Conservation (phyloP, 2,329 filamentous ascomycete species). For the Penicillium sp. region DNA sequence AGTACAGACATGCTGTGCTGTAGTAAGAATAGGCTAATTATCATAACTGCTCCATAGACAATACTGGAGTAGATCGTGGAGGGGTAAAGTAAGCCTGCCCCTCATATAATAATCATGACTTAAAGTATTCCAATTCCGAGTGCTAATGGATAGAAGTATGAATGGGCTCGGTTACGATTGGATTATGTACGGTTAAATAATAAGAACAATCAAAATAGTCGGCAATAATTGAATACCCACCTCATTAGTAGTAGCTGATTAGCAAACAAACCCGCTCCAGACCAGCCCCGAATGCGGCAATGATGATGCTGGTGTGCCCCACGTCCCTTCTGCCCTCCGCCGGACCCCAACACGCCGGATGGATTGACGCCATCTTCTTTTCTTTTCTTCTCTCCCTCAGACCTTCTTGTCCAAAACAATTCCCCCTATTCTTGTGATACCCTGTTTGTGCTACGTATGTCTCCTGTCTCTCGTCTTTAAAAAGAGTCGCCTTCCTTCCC, state of each 20-base stretch:
- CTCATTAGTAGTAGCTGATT: conserved; percentile 4
- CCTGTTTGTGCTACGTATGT: conserved; percentile 14
- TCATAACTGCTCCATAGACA: not conserved
- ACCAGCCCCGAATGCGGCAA: conserved; percentile 31
- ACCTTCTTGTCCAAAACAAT: not conserved
- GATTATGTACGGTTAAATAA: not conserved
- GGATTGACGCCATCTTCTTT: conserved; percentile 30
- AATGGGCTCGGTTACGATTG: not conserved
- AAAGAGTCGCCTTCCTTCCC: not conserved
- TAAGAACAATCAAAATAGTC: not conserved
- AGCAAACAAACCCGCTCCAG: conserved; percentile 25
- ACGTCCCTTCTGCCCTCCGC: conserved; percentile 32
- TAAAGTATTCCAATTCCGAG: not conserved
- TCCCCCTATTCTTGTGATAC: conserved; percentile 19
- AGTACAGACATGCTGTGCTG: not conserved
- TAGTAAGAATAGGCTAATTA: not conserved
- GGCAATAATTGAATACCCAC: conserved; percentile 7
- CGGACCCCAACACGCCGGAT: conserved; percentile 39
- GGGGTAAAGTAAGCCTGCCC: not conserved
- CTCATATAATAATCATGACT: not conserved
- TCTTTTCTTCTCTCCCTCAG: conserved; percentile 12
- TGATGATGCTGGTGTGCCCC: conserved; percentile 37
- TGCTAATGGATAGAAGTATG: not conserved
- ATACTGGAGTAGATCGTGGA: not conserved
- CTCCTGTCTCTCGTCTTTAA: not conserved